phyloP scores from a whole-genome alignment of 1,139 yeast species.

The Geotrichum europaeum region DNA sequence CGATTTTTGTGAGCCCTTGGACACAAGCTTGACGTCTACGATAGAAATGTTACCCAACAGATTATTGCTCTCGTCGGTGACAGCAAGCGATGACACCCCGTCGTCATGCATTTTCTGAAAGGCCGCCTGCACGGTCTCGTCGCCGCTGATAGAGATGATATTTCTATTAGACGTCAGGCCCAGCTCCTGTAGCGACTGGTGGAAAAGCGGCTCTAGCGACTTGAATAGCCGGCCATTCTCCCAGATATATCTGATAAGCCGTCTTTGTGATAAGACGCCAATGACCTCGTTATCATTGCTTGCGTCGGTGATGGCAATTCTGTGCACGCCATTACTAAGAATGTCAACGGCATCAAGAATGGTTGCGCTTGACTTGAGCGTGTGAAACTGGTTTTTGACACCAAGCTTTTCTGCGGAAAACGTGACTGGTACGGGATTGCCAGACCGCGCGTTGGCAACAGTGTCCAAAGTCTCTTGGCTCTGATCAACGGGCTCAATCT shows the following conservation, averaged over 20 bases:
- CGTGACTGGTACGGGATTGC: slow-evolving; percentile 59
- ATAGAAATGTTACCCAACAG: slow-evolving; percentile 88
- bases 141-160: slow-evolving; percentile 78
- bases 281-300: slow-evolving; percentile 35
- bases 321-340: slow-evolving; percentile 85
- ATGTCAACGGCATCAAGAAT: slow-evolving; percentile 73
- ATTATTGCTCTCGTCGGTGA: slow-evolving; percentile 68
- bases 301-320: slow-evolving; percentile 72
- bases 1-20: slow-evolving; percentile 75
- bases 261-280: slow-evolving; percentile 87
- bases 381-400: slow-evolving; percentile 80
- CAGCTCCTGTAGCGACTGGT: slow-evolving; percentile 59
- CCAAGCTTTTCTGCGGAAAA: slow-evolving; percentile 65
- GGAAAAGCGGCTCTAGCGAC: slow-evolving; percentile 64
- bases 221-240: slow-evolving; percentile 85
- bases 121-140: slow-evolving; percentile 80
- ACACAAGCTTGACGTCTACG: slow-evolving; percentile 83
- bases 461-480: slow-evolving; percentile 27
- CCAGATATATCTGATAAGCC: slow-evolving; percentile 79
- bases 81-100: slow-evolving; percentile 85
- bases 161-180: slow-evolving; percentile 56
- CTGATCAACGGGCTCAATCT: slow-evolving; percentile 35
- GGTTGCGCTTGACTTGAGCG: slow-evolving; percentile 61
- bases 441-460: slow-evolving; percentile 35
- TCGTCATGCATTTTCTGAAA: slow-evolving; percentile 76